phyloP scores from a whole-genome alignment of 306 rosid genomes.

The Lathyrus oleraceus region DNA sequence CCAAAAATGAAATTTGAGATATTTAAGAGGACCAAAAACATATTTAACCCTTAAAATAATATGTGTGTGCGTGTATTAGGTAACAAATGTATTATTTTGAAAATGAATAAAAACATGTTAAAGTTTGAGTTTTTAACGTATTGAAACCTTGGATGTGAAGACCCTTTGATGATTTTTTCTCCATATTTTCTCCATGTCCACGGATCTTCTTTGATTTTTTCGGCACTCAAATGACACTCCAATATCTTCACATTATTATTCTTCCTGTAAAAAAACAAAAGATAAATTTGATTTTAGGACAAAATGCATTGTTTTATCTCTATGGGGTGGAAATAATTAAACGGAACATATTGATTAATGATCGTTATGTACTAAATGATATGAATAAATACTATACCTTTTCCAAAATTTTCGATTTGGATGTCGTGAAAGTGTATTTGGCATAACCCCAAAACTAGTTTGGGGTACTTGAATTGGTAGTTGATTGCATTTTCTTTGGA shows the following conservation, averaged over 20 bases:
- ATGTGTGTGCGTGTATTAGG: neutral
- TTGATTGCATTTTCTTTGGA: no score
- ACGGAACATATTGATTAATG: neutral
- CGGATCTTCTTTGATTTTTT: neutral
- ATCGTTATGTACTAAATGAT: neutral
- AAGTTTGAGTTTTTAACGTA: neutral
- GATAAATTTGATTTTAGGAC: neutral
- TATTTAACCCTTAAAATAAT: neutral
- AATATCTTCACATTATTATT: neutral
- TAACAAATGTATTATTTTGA: neutral
- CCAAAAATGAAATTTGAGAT: no score
- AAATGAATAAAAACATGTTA: neutral
- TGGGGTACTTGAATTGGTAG: no score
- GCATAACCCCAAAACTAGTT: no score
- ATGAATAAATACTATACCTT: neutral
- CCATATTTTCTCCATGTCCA: neutral
- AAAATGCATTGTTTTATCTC: neutral
- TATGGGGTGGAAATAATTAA: no score
- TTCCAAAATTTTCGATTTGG: neutral
- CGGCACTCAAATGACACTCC: neutral
- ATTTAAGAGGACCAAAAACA: no score
- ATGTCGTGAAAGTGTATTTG: neutral
- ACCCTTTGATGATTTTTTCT: neutral
- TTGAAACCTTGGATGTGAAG: neutral
- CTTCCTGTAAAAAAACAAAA: neutral